phyloP scores from a whole-genome alignment of 768 basidiomycete genomes.

The Favolaschia claudopus region DNA sequence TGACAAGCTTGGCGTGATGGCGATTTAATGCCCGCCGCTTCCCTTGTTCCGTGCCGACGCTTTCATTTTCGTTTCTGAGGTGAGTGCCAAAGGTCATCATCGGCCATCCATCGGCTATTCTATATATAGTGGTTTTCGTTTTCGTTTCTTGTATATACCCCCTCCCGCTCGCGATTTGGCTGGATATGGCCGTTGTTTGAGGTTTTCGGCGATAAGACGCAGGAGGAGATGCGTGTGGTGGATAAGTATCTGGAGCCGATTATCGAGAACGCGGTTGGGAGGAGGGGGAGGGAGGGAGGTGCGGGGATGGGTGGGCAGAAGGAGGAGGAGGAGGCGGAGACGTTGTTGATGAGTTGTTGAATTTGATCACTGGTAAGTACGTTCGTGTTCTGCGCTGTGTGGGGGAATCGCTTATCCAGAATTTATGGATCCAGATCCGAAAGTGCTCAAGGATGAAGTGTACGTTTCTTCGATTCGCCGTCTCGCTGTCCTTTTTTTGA shows the following conservation, averaged over 20 bases:
- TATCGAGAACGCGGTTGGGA: conserved; percentile 18
- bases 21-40: too few relatives aligned
- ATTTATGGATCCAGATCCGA: conserved; percentile 7
- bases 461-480: background rate
- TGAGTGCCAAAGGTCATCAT: too few relatives aligned
- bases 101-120: too few relatives aligned
- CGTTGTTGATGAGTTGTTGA: conserved; percentile 59
- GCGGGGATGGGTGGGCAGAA: too few relatives aligned
- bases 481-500: background rate
- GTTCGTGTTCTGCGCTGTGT: background rate
- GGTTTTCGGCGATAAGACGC: conserved; percentile 19
- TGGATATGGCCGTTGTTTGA: conserved; percentile 27
- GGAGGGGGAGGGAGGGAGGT: background rate
- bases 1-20: too few relatives aligned
- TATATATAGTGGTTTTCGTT: too few relatives aligned
- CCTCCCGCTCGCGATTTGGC: conserved; percentile 4
- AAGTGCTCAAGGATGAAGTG: conserved; percentile 20
- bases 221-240: conserved; percentile 17
- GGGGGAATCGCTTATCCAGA: background rate
- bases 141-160: too few relatives aligned
- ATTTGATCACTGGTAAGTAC: conserved; percentile 58
- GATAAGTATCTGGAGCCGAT: conserved; percentile 20
- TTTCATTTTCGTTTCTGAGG: too few relatives aligned
- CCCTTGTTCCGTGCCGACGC: too few relatives aligned
- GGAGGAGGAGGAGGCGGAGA: conserved; percentile 53